These are phyloP conservation scores for Agrocybe pediades DNA, from an alignment of 768 basidiomycete genomes.

Conservation along the genomic window DNA sequence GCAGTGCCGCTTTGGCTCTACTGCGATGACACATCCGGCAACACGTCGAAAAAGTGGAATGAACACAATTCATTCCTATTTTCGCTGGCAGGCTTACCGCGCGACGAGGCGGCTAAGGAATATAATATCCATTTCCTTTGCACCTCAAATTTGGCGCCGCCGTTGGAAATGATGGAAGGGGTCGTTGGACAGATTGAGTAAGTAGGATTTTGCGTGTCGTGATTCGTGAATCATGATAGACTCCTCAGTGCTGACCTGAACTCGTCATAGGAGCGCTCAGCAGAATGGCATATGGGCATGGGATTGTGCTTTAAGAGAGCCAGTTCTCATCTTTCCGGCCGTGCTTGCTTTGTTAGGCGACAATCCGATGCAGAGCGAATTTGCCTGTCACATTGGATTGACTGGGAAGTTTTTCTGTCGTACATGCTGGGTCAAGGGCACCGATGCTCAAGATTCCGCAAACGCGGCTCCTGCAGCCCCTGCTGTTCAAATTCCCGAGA, in stretches of 20 bases:
- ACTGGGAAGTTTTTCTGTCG: constrained; percentile 41
- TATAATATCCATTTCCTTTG: constrained; percentile 40
- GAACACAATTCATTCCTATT: constrained; percentile 43
- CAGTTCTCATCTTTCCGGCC: constrained; percentile 27
- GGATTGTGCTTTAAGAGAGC: constrained; percentile 29
- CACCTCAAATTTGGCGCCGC: constrained; percentile 41
- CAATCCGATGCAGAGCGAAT: constrained; percentile 48
- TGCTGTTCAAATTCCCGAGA: neutral
- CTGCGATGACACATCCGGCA: constrained; percentile 48
- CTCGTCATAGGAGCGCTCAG: constrained; percentile 6
- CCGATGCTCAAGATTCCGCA: constrained; percentile 8
- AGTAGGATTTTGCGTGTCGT: neutral
- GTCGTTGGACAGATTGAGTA: constrained; percentile 33
- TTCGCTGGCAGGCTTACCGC: constrained; percentile 12
- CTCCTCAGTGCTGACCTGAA: too few relatives aligned
- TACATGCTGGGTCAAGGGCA: constrained; percentile 34
- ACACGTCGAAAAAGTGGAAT: constrained; percentile 50
- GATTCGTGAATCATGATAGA: neutral
- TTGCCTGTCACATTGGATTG: constrained; percentile 45
- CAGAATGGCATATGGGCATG: constrained; percentile 37
- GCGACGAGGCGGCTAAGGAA: constrained; percentile 9
- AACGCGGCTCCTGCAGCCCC: too few relatives aligned
- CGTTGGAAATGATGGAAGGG: constrained; percentile 43
- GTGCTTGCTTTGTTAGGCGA: constrained; percentile 38
- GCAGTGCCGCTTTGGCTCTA: constrained; percentile 39